Percentiles rank a stretch among this genome's conserved stretches.
Conservation (phyloP, 768 basidiomycete genomes). For the Harrya chromipes region DNA sequence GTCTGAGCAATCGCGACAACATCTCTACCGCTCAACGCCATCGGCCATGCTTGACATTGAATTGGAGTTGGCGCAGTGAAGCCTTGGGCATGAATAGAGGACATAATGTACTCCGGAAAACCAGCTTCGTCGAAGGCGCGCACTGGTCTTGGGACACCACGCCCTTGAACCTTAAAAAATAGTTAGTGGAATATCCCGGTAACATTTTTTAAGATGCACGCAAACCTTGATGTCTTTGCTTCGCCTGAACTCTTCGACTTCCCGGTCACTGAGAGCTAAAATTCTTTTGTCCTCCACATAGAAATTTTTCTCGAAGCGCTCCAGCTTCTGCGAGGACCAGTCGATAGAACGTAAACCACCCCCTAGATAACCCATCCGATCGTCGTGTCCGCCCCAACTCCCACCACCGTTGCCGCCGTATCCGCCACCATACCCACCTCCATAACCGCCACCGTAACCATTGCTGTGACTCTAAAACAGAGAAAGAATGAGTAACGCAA, state of each 20-base stretch:
- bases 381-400: conserved; percentile 41
- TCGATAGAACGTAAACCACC: conserved; percentile 80
- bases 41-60: conserved; percentile 99
- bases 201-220: not conserved
- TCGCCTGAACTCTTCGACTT: conserved; percentile 84
- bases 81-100: conserved; percentile 90
- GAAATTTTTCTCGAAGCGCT: conserved; percentile 97
- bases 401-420: conserved; percentile 27
- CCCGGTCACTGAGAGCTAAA: conserved; percentile 69
- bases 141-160: conserved; percentile 84
- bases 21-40: conserved; percentile 93
- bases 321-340: conserved; percentile 72
- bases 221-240: conserved; percentile 84
- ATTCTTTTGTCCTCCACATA: conserved; percentile 91
- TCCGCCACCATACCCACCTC: conserved; percentile 30
- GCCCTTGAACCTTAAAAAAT: conserved; percentile 73
- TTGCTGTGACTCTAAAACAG: conserved; percentile 30
- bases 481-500: not conserved
- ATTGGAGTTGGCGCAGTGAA: conserved; percentile 91
- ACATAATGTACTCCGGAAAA: conserved; percentile 95
- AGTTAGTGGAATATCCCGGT: not conserved
- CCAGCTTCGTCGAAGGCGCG: conserved; percentile 91
- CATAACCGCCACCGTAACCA: conserved; percentile 35
- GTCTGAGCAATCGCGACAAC: conserved; percentile 97
- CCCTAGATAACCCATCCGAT: conserved; percentile 81